Base-by-base conservation (phyloP, 2,329 filamentous ascomycete genomes). In the Colletotrichum trifolii region DNA sequence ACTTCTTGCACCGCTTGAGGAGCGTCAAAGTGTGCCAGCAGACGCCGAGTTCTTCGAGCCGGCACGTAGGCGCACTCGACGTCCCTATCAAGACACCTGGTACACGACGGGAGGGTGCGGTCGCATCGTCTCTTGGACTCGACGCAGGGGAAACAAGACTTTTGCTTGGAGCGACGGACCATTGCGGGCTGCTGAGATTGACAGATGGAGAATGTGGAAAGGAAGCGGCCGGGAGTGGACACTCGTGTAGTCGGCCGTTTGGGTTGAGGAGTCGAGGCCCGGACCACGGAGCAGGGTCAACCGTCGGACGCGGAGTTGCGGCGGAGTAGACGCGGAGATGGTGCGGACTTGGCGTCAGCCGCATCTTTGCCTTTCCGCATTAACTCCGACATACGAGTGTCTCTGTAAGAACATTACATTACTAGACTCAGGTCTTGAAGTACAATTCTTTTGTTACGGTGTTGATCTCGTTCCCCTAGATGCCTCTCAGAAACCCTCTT, bases 401-500 rank as follows among this genome's bases (percentile, higher is more conserved):
- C 25, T 4, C 25, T 25, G 25, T 25, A 25, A 25, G 1, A 25
- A 4, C 25, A 25, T 25, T 25, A 25, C 1, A 25, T 25, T 25
- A 25, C 25, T 5, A 25, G 3, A 25, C 4, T 25, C 25, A 4
- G 25, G 25, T 25, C 25, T 42, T 42, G 13, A 1, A 8, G 10
- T 42, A n/a, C 3, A 42, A 8, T 3, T n/a, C 39, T 42, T 42
- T 42, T 8, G 4, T 42, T 42, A 42, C 25, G 25, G 13, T 42
- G 39, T 10, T 48, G 0, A 13, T 48, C 33, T 12, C 1, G 8
- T 3, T 35, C 6, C 33, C 12, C 60, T 42, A 75, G 7, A 71
- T 64, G 6, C 72, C 72, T 52, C 74, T 71, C 71, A 77, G 71
- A 11, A 76, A 75, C 1, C 75, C 75, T 17, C 73, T 71, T 62